These are phyloP conservation scores for Cercospora sp. DNA, from an alignment of 2,329 filamentous ascomycete genomes.

Conservation along the genomic window DNA sequence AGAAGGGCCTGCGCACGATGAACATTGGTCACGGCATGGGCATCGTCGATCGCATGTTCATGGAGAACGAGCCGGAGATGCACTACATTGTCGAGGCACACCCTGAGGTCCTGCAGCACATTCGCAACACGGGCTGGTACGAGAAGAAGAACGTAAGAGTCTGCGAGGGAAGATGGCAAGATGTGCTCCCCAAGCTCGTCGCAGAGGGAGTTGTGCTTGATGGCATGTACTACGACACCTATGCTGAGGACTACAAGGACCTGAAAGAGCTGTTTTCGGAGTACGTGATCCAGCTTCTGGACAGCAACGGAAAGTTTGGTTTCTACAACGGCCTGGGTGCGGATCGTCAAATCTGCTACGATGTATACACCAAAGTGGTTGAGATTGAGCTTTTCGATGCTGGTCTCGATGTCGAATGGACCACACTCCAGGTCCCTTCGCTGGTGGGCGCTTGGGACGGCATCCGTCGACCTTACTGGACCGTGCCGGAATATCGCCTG, in stretches of 20 bases:
- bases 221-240: slow-evolving; percentile 90
- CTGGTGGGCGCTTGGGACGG: slow-evolving; percentile 43
- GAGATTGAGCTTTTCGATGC: slow-evolving; percentile 90
- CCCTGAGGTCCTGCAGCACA: slow-evolving; percentile 48
- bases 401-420: slow-evolving; percentile 86
- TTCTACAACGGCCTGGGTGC: slow-evolving; percentile 80
- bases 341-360: slow-evolving; percentile 89
- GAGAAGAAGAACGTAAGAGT: slow-evolving; percentile 51
- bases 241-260: slow-evolving; percentile 88
- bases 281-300: slow-evolving; percentile 76
- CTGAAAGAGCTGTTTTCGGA: slow-evolving; percentile 86
- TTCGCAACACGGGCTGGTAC: slow-evolving; percentile 51
- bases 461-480: slow-evolving; percentile 56
- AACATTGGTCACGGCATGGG: slow-evolving; percentile 56
- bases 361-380: slow-evolving; percentile 86
- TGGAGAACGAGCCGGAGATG: slow-evolving; percentile 45
- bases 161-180: slow-evolving; percentile 53
- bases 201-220: slow-evolving; percentile 48
- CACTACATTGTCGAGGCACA: slow-evolving; percentile 57
- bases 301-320: slow-evolving; percentile 58
- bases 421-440: slow-evolving; percentile 71
- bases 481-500: slow-evolving; percentile 72
- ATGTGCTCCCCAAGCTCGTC: slow-evolving; percentile 48
- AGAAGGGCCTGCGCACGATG: slow-evolving; percentile 46
- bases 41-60: slow-evolving; percentile 52